Evolutionary conservation across 305 asterid species (phyloP).

Genomic region (Rubia peregrina): DNA sequence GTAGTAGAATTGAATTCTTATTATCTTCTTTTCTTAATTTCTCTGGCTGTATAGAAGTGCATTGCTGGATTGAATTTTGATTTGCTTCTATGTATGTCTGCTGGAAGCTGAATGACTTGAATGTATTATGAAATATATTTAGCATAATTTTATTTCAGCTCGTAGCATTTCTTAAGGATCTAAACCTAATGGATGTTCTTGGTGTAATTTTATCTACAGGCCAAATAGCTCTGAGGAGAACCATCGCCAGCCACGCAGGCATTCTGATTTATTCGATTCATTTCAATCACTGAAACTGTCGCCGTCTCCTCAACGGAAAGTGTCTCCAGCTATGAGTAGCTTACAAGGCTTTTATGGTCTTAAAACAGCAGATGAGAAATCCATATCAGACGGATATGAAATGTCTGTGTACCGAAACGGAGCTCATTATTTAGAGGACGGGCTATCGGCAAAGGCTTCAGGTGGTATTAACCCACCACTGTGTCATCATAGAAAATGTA

Average conservation of each 20-base stretch:
- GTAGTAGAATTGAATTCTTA: background rate
- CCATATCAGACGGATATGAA: slow-evolving; percentile 48
- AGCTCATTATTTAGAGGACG: slow-evolving; percentile 46
- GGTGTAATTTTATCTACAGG: slow-evolving; percentile 39
- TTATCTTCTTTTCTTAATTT: background rate
- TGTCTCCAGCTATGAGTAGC: slow-evolving; percentile 57
- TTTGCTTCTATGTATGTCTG: background rate
- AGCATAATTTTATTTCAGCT: background rate
- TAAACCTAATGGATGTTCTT: slow-evolving; percentile 8
- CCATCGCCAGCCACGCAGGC: slow-evolving; percentile 33
- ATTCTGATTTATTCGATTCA: slow-evolving; percentile 68
- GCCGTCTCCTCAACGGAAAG: slow-evolving; percentile 47
- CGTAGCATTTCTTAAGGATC: background rate
- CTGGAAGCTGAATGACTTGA: background rate
- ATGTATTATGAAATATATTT: background rate
- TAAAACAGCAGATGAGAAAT: slow-evolving; percentile 29
- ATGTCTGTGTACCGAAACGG: slow-evolving; percentile 47
- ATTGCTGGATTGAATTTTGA: background rate
- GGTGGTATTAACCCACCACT: slow-evolving; percentile 37
- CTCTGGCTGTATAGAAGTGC: background rate
- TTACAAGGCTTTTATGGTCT: slow-evolving; percentile 64
- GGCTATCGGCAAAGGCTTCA: slow-evolving; percentile 28
- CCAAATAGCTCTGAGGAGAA: slow-evolving; percentile 45
- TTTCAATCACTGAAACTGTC: slow-evolving; percentile 62
- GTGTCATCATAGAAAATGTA: slow-evolving; percentile 54